phyloP scores from a whole-genome alignment of 2,329 filamentous ascomycete genomes.

The Hypoxylon sp. region DNA sequence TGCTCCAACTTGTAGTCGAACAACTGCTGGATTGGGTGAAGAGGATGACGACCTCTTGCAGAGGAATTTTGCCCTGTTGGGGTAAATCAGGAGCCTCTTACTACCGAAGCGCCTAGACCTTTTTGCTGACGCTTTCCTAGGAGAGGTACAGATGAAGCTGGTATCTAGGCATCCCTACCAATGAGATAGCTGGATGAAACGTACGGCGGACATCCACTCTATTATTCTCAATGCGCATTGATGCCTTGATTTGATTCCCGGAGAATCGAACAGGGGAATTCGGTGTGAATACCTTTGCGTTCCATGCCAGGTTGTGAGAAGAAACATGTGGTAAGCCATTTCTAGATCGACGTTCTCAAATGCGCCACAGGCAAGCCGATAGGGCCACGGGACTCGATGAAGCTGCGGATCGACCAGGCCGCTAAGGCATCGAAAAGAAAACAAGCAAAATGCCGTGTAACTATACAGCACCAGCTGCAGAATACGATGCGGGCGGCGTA shows the following conservation, averaged over 20 bases:
- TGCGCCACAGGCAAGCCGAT: slow-evolving; percentile 11
- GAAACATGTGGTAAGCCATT: not conserved
- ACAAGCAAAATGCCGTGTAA: slow-evolving; percentile 30
- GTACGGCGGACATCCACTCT: too few species aligned
- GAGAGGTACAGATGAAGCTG: too few species aligned
- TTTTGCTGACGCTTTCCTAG: too few species aligned
- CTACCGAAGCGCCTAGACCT: not conserved
- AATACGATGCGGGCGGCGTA: slow-evolving; percentile 15
- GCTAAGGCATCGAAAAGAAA: slow-evolving; percentile 6
- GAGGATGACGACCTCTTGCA: not conserved
- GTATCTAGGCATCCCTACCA: too few species aligned
- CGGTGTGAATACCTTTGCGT: too few species aligned
- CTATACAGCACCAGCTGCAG: slow-evolving; percentile 19
- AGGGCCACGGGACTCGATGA: slow-evolving; percentile 22
- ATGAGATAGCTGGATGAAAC: too few species aligned
- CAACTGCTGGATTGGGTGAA: slow-evolving; percentile 3
- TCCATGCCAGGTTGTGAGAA: slow-evolving; percentile 1
- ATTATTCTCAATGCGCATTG: too few species aligned
- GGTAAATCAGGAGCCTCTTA: not conserved
- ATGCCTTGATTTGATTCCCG: too few species aligned
- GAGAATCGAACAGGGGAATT: too few species aligned
- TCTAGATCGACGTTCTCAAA: slow-evolving; percentile 4
- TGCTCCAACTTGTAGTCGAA: not conserved
- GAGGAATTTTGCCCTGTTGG: not conserved
- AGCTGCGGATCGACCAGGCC: slow-evolving; percentile 14